Evolutionary conservation across 148 eudicot species (phyloP), one percentile per base, ranked within the genome.

Genomic region (Rhododendron ovatum): DNA sequence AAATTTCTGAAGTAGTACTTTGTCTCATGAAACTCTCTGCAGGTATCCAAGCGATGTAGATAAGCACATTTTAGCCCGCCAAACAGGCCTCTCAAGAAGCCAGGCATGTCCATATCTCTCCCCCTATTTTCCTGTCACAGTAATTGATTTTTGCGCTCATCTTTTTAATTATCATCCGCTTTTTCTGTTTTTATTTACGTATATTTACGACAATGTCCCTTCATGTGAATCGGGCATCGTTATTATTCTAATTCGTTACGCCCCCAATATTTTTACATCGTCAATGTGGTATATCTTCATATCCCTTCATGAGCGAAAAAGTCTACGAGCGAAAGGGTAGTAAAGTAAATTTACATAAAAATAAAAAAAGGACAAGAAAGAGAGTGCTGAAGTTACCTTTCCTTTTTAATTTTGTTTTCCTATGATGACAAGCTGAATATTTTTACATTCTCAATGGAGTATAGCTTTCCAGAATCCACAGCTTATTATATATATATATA

Each of bases 41-140:
- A 97, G 99, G 95, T 97, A 97, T 87, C 99, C 99, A 47, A 95
- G 96, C 85, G 99, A 95, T 91, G 98, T 97, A 0, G 99, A 97
- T 91, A 97, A 97, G 83, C 99, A 97, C 87, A 94, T 97, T 73
- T 89, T 97, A 89, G 96, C 99, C 30, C 94, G 98, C 86, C 98
- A 95, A 92, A 95, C 99, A 10, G 98, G 98, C 78, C 99, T 97
- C 84, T 88, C 98, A 79, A 92, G 99, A 93, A 93, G 98, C 88
- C 99, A 97, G 96, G 99, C 94, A 90, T 41, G 89, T 88, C 84
- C 81, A 82, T 73, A 51, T 89, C 82, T 33, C 78, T 67, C 67
- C 22, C 39, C 20, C 7, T 51, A 43, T 51, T 82, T 26, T 30
- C 20, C 41, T 33, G 15, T 71, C 33, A 26, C 33, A 65, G 12